These are phyloP conservation scores for Monosporozyma unispora DNA, from an alignment of 805 yeast species.

Conservation along the genomic window DNA sequence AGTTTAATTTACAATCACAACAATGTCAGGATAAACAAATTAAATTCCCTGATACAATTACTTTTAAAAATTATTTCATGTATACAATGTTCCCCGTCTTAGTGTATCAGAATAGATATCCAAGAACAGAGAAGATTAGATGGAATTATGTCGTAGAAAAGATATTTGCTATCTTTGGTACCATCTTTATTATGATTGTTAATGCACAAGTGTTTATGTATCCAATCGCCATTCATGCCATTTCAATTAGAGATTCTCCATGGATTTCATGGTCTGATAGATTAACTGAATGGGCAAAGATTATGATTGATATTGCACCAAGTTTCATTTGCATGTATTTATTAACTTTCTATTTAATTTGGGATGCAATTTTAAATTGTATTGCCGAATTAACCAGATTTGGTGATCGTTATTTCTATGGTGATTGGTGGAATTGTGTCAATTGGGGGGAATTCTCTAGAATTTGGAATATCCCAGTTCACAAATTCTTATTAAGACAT, in stretches of 20 bases:
- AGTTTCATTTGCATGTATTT: slow-evolving; percentile 71
- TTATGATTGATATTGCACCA: slow-evolving; percentile 68
- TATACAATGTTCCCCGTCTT: slow-evolving; percentile 86
- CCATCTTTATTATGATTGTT: slow-evolving; percentile 74
- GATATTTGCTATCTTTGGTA: slow-evolving; percentile 75
- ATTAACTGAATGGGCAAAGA: slow-evolving; percentile 18
- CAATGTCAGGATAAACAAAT: neutral
- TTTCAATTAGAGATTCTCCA: slow-evolving; percentile 35
- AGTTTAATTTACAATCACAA: slow-evolving; percentile 49
- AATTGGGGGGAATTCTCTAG: slow-evolving; percentile 92
- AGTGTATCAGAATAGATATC: slow-evolving; percentile 74
- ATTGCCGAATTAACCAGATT: slow-evolving; percentile 84
- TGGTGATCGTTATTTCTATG: slow-evolving; percentile 89
- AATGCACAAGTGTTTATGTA: slow-evolving; percentile 68
- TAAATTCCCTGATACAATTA: slow-evolving; percentile 66
- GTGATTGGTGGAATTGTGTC: slow-evolving; percentile 95
- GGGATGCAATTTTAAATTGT: slow-evolving; percentile 89
- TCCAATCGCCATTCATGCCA: slow-evolving; percentile 59
- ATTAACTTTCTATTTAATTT: slow-evolving; percentile 76
- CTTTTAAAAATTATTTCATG: slow-evolving; percentile 54
- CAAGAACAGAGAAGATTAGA: slow-evolving; percentile 62
- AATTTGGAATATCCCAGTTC: slow-evolving; percentile 93
- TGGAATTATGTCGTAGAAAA: slow-evolving; percentile 63
- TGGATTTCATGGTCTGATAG: slow-evolving; percentile 20
- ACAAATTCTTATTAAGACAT: slow-evolving; percentile 78